Evolutionary conservation across 108 stramenopile genomes (phyloP), one percentile per base, ranked within the genome.

Genomic region (Skeletonema tropicum): DNA sequence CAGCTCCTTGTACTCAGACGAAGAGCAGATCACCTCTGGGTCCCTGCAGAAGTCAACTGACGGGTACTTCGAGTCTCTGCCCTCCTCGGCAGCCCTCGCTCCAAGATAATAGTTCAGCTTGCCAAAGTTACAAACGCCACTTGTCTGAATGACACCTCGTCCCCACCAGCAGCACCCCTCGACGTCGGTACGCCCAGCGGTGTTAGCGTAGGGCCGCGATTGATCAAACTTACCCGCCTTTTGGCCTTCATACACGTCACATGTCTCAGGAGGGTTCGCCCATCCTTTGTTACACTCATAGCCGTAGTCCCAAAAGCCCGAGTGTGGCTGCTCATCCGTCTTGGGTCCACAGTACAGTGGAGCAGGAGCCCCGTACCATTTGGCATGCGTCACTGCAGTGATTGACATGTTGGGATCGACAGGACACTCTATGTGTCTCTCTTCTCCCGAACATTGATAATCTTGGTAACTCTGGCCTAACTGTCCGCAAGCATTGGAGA

Each of bases 151-250:
- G n/a, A n/a, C n/a, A n/a, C n/a, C 65, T 74, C 3, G 73, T 74
- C 73, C 73, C 73, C 73, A 74, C 73, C 73, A 73, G 1, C 73
- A 73, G 3, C 73, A 73, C 0, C 73, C 73, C 3, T 73, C 73
- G 64, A 73, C 66, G 11, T 73, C 73, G 6, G 73, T 73, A 1
- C 65, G 10, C 0, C 71, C 71, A 21, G 60, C 71, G 3, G 42
- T 72, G 32, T 11, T 29, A 6, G 57, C 57, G n/a, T 29, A 58
- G 33, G 33, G 33, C 1, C 33, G 5, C 6, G 33, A 33, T 33
- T 33, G 33, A 33, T 72, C 71, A 49, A 41, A 72, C 5, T 29
- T 38, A 8, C 74, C 74, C 3, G 66, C 66, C 58, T 68, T 67
- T 13, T 75, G 74, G 7, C 26, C 74, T 41, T 75, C 52, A 23